Evolutionary conservation across 2,329 filamentous ascomycete genomes (phyloP), one percentile per base, ranked within the genome.

Genomic region (Neurospora sp.): DNA sequence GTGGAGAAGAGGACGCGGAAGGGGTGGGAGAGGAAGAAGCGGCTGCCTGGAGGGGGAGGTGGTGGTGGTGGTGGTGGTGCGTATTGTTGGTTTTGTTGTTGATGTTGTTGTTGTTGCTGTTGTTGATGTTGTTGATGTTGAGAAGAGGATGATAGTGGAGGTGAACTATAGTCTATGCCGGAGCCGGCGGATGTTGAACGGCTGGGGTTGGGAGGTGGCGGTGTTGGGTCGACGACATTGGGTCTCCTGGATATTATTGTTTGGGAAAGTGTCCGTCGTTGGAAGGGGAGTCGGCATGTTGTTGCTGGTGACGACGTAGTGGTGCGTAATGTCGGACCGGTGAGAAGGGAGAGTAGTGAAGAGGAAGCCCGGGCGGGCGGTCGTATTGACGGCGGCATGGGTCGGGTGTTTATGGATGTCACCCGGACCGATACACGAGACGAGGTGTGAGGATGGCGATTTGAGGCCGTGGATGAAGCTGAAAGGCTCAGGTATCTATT

Each of bases 1-100:
- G 82, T 81, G 71, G 82, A 79, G 72, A 85, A 73, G 68, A 85
- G 75, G 73, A 83, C 74, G 69, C 80, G 81, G 70, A 81, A 68
- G 15, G 83, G 82, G 71, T 81, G 79, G 74, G 80, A 79, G 69
- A 80, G 73, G 74, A 23, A 28, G 36, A 17, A 65, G 11, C 33
- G 33, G 33, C 33, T 36, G 5, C 43, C 17, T 33, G 11, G 66
- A 3, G 37, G 66, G 12, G 66, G 52, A 23, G 8, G 52, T 2
- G 6, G 12, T 28, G 6, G 17, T 62, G 6, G 17, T 62, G 65
- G 6, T 66, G 17, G 23, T 40, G 43, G 12, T 67, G 1, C 28
- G 28, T 33, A 33, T 38, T 38, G 67, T 10, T 68, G 39, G 15
- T 65, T 37, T 23, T 46, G 68, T 39, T 43, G 52, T 23, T 37